These are phyloP conservation scores for Penicillium sp. DNA, from an alignment of 2,329 filamentous ascomycete genomes.

Conservation along the genomic window DNA sequence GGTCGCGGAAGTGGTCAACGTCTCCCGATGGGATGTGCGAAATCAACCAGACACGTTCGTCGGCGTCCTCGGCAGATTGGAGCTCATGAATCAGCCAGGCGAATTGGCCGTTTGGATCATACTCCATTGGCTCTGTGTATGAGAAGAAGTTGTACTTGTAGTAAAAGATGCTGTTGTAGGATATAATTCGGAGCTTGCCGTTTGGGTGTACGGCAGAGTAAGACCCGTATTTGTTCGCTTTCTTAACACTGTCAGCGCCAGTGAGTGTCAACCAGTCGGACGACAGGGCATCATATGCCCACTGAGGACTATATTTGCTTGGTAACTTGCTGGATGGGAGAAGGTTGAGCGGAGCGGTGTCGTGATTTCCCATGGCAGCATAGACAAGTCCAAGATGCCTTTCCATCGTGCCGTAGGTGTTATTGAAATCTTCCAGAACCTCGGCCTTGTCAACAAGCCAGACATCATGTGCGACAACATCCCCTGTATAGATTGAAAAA, in stretches of 20 bases:
- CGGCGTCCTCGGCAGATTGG: slow-evolving; percentile 46
- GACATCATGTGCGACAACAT: slow-evolving; percentile 50
- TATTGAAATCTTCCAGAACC: slow-evolving; percentile 35
- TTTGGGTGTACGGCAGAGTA: slow-evolving; percentile 46
- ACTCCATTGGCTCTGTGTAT: slow-evolving; percentile 47
- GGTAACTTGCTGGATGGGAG: slow-evolving; percentile 41
- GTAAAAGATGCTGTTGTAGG: slow-evolving; percentile 55
- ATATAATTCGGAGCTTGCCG: slow-evolving; percentile 52
- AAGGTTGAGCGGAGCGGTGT: slow-evolving; percentile 49
- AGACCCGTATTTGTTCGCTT: slow-evolving; percentile 41
- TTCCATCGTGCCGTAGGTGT: slow-evolving; percentile 46
- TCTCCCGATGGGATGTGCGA: slow-evolving; percentile 53
- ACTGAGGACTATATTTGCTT: slow-evolving; percentile 40
- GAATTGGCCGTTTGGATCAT: slow-evolving; percentile 49
- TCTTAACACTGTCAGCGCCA: slow-evolving; percentile 30
- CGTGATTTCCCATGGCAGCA: slow-evolving; percentile 54
- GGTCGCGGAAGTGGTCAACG: slow-evolving; percentile 48
- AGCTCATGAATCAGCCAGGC: slow-evolving; percentile 52
- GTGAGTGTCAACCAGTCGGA: slow-evolving; percentile 47
- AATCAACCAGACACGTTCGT: slow-evolving; percentile 52
- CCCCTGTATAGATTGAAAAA: slow-evolving; percentile 56
- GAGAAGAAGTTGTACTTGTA: slow-evolving; percentile 55
- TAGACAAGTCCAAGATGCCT: slow-evolving; percentile 42
- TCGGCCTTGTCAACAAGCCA: slow-evolving; percentile 33
- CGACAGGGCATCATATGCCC: slow-evolving; percentile 49